Conservation (phyloP, 1,284 basidiomycete species). For the Ustilago curta region DNA sequence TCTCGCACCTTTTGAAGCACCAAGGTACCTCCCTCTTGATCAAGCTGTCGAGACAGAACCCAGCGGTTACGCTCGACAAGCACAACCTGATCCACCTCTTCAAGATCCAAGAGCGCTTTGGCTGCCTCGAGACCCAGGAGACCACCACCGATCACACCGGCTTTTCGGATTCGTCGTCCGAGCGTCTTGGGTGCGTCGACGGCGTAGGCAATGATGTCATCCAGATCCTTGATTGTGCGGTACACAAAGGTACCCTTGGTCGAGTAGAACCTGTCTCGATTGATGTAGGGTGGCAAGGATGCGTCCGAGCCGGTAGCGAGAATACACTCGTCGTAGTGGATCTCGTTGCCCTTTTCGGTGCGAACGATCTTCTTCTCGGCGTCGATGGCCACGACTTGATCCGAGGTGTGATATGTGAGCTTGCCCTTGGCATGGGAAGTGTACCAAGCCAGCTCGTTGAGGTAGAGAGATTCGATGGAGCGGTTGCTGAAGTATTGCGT, state of each 20-base stretch:
- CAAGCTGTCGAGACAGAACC: constrained; percentile 79
- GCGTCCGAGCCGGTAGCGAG: constrained; percentile 80
- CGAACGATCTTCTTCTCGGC: constrained; percentile 72
- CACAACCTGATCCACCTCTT: constrained; percentile 71
- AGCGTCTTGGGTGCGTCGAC: constrained; percentile 45
- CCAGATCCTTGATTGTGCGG: constrained; percentile 74
- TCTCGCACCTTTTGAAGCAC: constrained; percentile 77
- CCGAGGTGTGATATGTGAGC: constrained; percentile 63
- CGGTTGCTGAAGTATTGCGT: constrained; percentile 78
- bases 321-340: constrained; percentile 74
- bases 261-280: constrained; percentile 71
- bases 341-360: constrained; percentile 73
- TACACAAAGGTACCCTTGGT: constrained; percentile 78
- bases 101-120: constrained; percentile 78
- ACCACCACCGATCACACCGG: constrained; percentile 79
- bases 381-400: constrained; percentile 73
- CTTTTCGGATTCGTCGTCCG: constrained; percentile 63
- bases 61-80: constrained; percentile 77
- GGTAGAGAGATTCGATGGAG: constrained; percentile 77
- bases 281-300: constrained; percentile 76
- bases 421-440: constrained; percentile 65
- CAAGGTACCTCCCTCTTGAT: constrained; percentile 78
- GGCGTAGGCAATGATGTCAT: constrained; percentile 57
- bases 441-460: constrained; percentile 77
- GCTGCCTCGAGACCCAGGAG: constrained; percentile 81